Evolutionary conservation across 164 flowering plant species (phyloP).

Genomic region (Pachysandra terminalis): DNA sequence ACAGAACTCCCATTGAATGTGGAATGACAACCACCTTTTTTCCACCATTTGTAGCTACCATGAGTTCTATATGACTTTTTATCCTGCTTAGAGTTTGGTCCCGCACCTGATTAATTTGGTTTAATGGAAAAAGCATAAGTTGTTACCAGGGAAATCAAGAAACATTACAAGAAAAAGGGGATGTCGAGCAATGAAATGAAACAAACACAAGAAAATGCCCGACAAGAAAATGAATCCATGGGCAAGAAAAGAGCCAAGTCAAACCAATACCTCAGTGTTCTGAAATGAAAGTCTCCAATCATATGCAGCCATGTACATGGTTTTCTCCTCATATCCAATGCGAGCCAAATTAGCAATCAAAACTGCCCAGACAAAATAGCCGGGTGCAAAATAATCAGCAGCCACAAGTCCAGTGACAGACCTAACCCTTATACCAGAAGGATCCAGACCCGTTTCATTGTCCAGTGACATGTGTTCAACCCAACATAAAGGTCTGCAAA

Average conservation of each 20-base stretch:
- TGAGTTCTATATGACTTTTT: conserved; percentile 55
- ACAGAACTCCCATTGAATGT: conserved; percentile 69
- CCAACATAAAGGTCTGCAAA: conserved; percentile 62
- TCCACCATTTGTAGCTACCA: conserved; percentile 55
- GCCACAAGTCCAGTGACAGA: conserved; percentile 69
- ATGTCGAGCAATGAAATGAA: neutral
- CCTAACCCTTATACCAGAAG: conserved; percentile 50
- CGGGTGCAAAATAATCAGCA: conserved; percentile 68
- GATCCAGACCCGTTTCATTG: conserved; percentile 65
- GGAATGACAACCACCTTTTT: conserved; percentile 62
- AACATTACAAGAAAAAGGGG: neutral
- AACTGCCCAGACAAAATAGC: conserved; percentile 74
- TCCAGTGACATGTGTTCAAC: conserved; percentile 63
- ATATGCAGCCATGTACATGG: conserved; percentile 70
- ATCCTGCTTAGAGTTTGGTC: conserved; percentile 58
- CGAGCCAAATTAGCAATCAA: conserved; percentile 65
- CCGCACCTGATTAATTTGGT: conserved; percentile 36
- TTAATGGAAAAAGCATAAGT: neutral
- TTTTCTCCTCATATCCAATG: conserved; percentile 68
- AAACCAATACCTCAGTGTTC: conserved; percentile 49
- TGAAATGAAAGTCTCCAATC: conserved; percentile 71
- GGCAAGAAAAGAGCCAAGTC: neutral
- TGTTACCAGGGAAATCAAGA: neutral
- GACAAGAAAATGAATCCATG: neutral
- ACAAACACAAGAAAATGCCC: neutral